phyloP scores from a whole-genome alignment of 2,329 filamentous ascomycete genomes.

The Alternaria consortialis region DNA sequence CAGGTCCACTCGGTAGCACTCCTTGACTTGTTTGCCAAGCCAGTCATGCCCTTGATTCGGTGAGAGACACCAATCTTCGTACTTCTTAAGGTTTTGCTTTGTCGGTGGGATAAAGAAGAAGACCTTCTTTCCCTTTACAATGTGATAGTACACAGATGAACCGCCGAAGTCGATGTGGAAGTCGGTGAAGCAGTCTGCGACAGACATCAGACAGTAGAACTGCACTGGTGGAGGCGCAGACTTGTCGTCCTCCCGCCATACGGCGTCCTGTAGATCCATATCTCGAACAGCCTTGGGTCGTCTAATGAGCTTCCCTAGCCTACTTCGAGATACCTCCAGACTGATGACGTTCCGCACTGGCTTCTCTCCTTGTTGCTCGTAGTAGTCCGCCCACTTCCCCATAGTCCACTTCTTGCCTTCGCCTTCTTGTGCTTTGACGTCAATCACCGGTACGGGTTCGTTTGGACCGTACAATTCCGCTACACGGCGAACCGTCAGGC shows the following conservation, averaged over 20 bases:
- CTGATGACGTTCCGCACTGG: conserved; percentile 74
- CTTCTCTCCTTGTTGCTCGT: conserved; percentile 70
- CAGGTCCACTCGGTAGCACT: conserved; percentile 73
- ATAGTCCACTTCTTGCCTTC: conserved; percentile 72
- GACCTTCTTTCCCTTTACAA: conserved; percentile 72
- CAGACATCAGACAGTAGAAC: conserved; percentile 75
- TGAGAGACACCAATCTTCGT: conserved; percentile 75
- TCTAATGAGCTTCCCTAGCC: conserved; percentile 68
- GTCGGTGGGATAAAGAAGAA: conserved; percentile 77
- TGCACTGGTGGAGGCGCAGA: conserved; percentile 70
- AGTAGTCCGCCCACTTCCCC: conserved; percentile 72
- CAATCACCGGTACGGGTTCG: conserved; percentile 71
- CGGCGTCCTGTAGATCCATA: conserved; percentile 65
- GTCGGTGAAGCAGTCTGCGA: conserved; percentile 75
- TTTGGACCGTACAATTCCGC: conserved; percentile 70
- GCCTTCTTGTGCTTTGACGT: conserved; percentile 74
- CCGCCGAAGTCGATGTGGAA: conserved; percentile 78
- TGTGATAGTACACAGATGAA: conserved; percentile 75
- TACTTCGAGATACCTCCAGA: conserved; percentile 71
- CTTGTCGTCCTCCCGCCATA: conserved; percentile 65
- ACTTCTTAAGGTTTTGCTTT: conserved; percentile 73
- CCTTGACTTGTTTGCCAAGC: conserved; percentile 69
- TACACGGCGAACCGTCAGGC: conserved; percentile 69
- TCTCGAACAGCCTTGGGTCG: conserved; percentile 72
- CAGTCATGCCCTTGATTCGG: conserved; percentile 72